Evolutionary conservation across 768 basidiomycete genomes (phyloP).

Genomic region (Pleurotus citrinopileatus): DNA sequence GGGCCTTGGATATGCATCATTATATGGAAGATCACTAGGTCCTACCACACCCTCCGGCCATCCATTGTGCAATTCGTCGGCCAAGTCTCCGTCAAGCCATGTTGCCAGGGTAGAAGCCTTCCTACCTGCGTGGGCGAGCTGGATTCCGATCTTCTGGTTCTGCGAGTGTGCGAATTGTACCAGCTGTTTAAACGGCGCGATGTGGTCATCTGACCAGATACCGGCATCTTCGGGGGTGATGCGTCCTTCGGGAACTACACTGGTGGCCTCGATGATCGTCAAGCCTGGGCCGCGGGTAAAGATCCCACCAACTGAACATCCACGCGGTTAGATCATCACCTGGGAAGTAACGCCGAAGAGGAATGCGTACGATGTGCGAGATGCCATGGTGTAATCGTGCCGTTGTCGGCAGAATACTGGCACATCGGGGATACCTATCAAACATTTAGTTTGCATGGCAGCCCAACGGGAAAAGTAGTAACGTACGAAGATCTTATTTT

Average conservation of each 20-base stretch:
- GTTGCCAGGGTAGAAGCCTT: constrained; percentile 66
- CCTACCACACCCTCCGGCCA: constrained; percentile 57
- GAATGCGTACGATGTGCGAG: constrained; percentile 53
- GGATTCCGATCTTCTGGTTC: constrained; percentile 67
- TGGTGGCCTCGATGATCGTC: constrained; percentile 64
- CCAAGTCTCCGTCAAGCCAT: constrained; percentile 44
- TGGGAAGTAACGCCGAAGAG: constrained; percentile 18
- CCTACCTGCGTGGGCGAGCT: constrained; percentile 76
- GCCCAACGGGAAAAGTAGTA: neutral
- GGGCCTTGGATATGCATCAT: constrained; percentile 44
- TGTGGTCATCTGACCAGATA: constrained; percentile 63
- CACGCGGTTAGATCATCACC: constrained; percentile 5
- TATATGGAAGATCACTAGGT: constrained; percentile 49
- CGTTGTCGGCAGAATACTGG: constrained; percentile 59
- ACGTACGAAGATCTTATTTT: constrained; percentile 53
- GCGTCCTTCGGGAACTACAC: constrained; percentile 58
- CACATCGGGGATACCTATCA: constrained; percentile 51
- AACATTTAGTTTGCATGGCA: neutral
- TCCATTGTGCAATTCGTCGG: constrained; percentile 39
- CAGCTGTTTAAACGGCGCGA: constrained; percentile 41
- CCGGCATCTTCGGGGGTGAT: constrained; percentile 66
- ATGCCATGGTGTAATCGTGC: constrained; percentile 53
- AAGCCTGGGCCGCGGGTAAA: constrained; percentile 52
- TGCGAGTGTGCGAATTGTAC: constrained; percentile 71
- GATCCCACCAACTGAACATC: constrained; percentile 46